Percentiles rank a stretch among this genome's conserved stretches.
These are phyloP conservation scores for Macrolepiota albuminosa DNA, from an alignment of 768 basidiomycete genomes.

Conservation along the genomic window DNA sequence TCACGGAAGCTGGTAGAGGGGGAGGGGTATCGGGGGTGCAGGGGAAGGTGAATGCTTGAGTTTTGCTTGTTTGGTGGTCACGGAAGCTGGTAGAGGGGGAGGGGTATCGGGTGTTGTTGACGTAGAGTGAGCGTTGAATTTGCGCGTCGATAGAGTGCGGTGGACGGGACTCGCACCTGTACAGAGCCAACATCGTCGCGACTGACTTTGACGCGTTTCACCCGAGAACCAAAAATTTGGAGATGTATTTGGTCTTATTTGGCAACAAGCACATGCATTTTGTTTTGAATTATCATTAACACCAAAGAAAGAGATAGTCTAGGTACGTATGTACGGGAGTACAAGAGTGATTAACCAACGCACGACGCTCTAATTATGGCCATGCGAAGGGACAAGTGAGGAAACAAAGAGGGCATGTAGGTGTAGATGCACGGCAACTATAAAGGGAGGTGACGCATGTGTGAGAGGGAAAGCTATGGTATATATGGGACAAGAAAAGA, in stretches of 20 bases:
- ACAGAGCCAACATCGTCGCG: constrained; percentile 23
- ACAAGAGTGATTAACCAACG: constrained; percentile 6
- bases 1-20: constrained; percentile 1
- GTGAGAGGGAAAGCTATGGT: background rate
- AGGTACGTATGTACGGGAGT: constrained; percentile 11
- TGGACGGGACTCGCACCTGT: constrained; percentile 19
- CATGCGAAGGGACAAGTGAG: background rate
- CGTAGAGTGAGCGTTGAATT: constrained; percentile 19
- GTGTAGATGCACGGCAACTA: background rate
- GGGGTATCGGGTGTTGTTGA: constrained; percentile 5
- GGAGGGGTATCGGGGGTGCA: constrained; percentile 8
- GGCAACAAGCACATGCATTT: background rate
- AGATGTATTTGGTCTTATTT: constrained; percentile 14
- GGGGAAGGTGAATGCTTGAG: background rate
- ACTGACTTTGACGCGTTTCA: constrained; percentile 5
- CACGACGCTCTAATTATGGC: constrained; percentile 3
- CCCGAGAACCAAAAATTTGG: constrained; percentile 11
- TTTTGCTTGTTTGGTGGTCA: constrained; percentile 5
- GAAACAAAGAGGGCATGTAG: background rate
- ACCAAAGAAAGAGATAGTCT: constrained; percentile 1
- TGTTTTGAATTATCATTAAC: background rate
- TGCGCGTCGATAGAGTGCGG: constrained; percentile 15
- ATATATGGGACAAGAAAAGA: constrained; percentile 5
- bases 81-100: constrained; percentile 5
- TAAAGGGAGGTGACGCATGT: constrained; percentile 7